Conservation (phyloP, 805 yeast genomes). For the Ogataea saltuana region DNA sequence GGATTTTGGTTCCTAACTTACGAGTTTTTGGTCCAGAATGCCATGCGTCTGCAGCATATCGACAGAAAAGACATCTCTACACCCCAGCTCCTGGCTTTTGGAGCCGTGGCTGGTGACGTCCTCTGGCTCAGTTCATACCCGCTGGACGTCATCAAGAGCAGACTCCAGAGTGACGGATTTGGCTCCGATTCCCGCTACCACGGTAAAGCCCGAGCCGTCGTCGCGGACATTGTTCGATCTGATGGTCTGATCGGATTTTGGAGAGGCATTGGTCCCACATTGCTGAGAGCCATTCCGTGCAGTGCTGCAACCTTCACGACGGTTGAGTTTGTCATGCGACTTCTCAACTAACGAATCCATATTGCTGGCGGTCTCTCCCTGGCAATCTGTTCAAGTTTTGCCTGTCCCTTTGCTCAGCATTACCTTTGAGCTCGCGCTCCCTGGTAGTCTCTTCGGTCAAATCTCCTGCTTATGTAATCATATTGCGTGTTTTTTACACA, state of each 20-base stretch:
- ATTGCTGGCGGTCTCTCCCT: background rate
- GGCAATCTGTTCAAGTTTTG: too few relatives aligned
- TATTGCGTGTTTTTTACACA: background rate
- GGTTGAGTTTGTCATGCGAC: constrained; percentile 65
- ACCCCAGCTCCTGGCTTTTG: constrained; percentile 54
- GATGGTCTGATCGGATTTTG: constrained; percentile 57
- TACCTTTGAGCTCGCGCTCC: too few relatives aligned
- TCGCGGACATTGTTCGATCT: constrained; percentile 39
- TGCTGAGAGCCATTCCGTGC: constrained; percentile 62
- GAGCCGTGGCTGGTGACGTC: constrained; percentile 70
- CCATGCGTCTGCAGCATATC: constrained; percentile 37
- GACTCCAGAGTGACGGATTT: constrained; percentile 55
- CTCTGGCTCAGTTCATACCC: constrained; percentile 61
- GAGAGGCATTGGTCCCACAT: constrained; percentile 62
- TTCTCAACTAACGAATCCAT: constrained; percentile 47
- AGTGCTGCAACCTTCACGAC: constrained; percentile 78
- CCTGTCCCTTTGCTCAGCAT: too few relatives aligned
- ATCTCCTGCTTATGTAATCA: too few relatives aligned
- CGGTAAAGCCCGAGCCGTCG: constrained; percentile 40
- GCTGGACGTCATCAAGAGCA: constrained; percentile 51
- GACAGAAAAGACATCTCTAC: constrained; percentile 53
- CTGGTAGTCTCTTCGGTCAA: too few relatives aligned
- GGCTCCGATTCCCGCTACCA: constrained; percentile 44
- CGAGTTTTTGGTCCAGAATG: constrained; percentile 51
- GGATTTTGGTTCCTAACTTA: constrained; percentile 74